A percentile compares a stretch with the other conserved stretches of the same genome.
Evolutionary conservation across 73 alveolate genomes (phyloP).

Genomic region (Breviolum minutum): DNA sequence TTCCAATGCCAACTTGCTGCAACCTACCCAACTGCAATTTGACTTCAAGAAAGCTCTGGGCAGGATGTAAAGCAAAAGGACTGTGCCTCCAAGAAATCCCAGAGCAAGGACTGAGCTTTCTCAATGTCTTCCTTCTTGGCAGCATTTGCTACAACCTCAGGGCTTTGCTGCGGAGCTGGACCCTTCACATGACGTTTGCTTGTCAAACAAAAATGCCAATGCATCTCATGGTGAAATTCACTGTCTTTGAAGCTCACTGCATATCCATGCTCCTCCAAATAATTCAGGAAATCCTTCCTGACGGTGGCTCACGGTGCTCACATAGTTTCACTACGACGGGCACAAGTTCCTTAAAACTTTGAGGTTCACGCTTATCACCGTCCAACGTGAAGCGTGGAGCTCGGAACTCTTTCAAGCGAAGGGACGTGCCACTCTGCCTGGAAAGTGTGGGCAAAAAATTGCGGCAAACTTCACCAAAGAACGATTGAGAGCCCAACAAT

Average conservation of each 20-base stretch:
- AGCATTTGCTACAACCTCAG: constrained; percentile 52
- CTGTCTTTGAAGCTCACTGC: background rate
- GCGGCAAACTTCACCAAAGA: too few species aligned
- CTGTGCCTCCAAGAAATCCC: constrained; percentile 90
- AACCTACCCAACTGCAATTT: background rate
- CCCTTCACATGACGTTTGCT: background rate
- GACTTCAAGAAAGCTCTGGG: background rate
- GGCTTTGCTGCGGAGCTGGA: background rate
- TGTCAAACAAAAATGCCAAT: background rate
- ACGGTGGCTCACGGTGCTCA: background rate
- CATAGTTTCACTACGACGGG: background rate
- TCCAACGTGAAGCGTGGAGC: constrained; percentile 39
- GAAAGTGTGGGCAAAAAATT: too few species aligned
- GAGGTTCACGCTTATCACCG: background rate
- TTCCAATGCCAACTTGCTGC: background rate
- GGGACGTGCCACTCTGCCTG: background rate
- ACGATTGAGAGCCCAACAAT: too few species aligned
- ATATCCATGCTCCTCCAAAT: constrained; percentile 79
- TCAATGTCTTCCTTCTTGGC: constrained; percentile 5
- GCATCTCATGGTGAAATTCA: background rate
- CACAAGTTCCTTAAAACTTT: too few species aligned
- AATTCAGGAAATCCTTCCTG: constrained; percentile 11
- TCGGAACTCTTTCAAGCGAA: background rate
- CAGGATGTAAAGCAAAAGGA: background rate
- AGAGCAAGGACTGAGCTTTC: constrained; percentile 41